These are phyloP conservation scores for Paramecium tetraurelia DNA, from an alignment of 73 alveolate species.

Conservation along the genomic window DNA sequence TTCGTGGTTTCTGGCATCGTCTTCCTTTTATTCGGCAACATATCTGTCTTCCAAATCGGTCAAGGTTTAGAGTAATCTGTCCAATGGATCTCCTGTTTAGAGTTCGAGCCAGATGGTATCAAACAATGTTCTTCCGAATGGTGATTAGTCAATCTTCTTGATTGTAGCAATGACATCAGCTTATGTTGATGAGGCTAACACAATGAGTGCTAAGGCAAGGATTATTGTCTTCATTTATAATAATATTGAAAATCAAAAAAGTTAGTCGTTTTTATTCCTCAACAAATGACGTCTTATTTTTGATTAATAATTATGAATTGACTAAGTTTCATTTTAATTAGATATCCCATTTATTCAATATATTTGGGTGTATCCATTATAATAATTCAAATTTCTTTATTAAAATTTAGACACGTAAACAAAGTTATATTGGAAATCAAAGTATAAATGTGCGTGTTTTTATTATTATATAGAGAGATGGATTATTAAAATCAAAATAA, in stretches of 20 bases:
- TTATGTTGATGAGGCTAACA: slow-evolving; percentile 35
- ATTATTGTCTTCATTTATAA: slow-evolving; percentile 2
- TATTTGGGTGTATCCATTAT: too few relatives aligned
- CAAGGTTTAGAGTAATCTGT: slow-evolving; percentile 33
- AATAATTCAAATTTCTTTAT: too few relatives aligned
- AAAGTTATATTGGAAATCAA: not conserved
- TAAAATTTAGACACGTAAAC: not conserved
- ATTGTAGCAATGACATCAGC: slow-evolving; percentile 51
- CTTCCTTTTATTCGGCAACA: slow-evolving; percentile 54
- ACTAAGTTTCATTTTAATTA: not conserved
- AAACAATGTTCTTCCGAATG: slow-evolving; percentile 55
- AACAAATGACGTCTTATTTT: not conserved
- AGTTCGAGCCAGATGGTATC: slow-evolving; percentile 51
- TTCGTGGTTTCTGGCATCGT: slow-evolving; percentile 41
- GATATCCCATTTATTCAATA: not conserved
- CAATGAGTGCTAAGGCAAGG: slow-evolving; percentile 46
- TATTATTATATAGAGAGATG: not conserved
- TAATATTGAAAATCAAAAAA: not conserved
- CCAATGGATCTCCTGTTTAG: slow-evolving; percentile 52
- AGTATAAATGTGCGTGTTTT: not conserved
- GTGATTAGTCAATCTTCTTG: slow-evolving; percentile 23
- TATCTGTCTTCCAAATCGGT: slow-evolving; percentile 56
- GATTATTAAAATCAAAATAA: not conserved
- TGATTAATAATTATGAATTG: not conserved
- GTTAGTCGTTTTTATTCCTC: not conserved